phyloP scores from a whole-genome alignment of 2,329 filamentous ascomycete genomes.

The Colletotrichum agaves region DNA sequence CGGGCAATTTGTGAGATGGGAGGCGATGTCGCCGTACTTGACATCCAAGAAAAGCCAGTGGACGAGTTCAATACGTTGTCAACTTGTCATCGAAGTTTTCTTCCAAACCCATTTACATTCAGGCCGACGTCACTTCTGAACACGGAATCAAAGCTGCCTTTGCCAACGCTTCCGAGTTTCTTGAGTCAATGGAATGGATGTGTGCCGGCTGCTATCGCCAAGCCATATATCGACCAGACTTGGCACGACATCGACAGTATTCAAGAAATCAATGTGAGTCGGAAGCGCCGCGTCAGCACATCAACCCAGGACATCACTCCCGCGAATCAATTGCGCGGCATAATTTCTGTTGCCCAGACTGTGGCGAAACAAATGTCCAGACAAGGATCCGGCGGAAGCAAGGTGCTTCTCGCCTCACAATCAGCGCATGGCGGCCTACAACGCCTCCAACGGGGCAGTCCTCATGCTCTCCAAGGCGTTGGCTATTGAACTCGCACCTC shows the following conservation, averaged over 20 bases:
- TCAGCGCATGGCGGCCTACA: slow-evolving; percentile 55
- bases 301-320: too few species aligned
- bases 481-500: slow-evolving; percentile 50
- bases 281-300: too few species aligned
- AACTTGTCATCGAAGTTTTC: slow-evolving; percentile 28
- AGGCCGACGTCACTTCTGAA: slow-evolving; percentile 47
- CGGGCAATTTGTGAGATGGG: slow-evolving; percentile 53
- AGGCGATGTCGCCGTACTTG: slow-evolving; percentile 52
- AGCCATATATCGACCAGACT: slow-evolving; percentile 56
- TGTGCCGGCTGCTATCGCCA: slow-evolving; percentile 52
- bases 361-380: slow-evolving; percentile 52
- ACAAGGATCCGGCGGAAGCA: slow-evolving; percentile 51
- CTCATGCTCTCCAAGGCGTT: slow-evolving; percentile 53
- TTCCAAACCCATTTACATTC: slow-evolving; percentile 35
- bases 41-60: slow-evolving; percentile 46
- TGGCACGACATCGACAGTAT: slow-evolving; percentile 54
- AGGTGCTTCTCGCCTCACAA: slow-evolving; percentile 52
- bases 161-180: slow-evolving; percentile 39
- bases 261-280: slow-evolving; percentile 53
- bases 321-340: slow-evolving; percentile 49
- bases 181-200: slow-evolving; percentile 46
- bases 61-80: slow-evolving; percentile 43
- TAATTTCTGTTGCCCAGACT: slow-evolving; percentile 54
- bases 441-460: slow-evolving; percentile 55
- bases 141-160: slow-evolving; percentile 44